A percentile compares a stretch with the other conserved stretches of the same genome.
Conservation (phyloP, 345 rosid species). For the Moricandia arvensis region DNA sequence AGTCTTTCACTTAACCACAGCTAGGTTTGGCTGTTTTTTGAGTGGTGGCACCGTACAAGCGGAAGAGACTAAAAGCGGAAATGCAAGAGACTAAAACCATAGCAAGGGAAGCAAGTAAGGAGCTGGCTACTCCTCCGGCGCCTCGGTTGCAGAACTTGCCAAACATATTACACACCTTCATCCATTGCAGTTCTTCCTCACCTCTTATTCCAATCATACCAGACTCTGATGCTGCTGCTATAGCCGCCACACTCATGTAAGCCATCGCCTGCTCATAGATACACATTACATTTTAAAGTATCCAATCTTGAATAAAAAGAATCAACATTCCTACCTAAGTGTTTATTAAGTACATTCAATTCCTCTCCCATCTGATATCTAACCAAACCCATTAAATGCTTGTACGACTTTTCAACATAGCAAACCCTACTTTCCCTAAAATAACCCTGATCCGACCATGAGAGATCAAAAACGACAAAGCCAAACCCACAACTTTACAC, state of each 20-base stretch:
- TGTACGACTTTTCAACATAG: slow-evolving; percentile 15
- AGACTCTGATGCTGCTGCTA: slow-evolving; percentile 72
- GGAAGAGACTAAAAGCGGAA: slow-evolving; percentile 83
- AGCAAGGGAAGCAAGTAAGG: slow-evolving; percentile 51
- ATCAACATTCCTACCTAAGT: slow-evolving; percentile 11
- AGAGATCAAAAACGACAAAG: not conserved
- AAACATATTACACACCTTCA: slow-evolving; percentile 75
- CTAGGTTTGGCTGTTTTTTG: slow-evolving; percentile 25
- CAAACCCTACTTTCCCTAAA: slow-evolving; percentile 13
- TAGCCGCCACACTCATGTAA: slow-evolving; percentile 69
- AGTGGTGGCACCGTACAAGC: slow-evolving; percentile 54
- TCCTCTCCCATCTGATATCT: not conserved
- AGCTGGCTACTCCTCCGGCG: slow-evolving; percentile 57
- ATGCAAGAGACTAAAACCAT: slow-evolving; percentile 62
- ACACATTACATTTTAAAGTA: not conserved
- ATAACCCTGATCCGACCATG: not conserved
- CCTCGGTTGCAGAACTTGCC: slow-evolving; percentile 77
- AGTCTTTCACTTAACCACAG: slow-evolving; percentile 17
- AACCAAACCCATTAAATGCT: slow-evolving; percentile 28
- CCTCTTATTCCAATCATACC: slow-evolving; percentile 71
- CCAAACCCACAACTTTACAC: slow-evolving; percentile 6
- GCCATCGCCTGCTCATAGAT: slow-evolving; percentile 62
- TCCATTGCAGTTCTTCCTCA: slow-evolving; percentile 77
- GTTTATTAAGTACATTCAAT: slow-evolving; percentile 13
- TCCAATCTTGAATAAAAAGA: slow-evolving; percentile 5